Evolutionary conservation across 495 filamentous ascomycete species (phyloP).

Genomic region (Hypoxylon cercidicola): DNA sequence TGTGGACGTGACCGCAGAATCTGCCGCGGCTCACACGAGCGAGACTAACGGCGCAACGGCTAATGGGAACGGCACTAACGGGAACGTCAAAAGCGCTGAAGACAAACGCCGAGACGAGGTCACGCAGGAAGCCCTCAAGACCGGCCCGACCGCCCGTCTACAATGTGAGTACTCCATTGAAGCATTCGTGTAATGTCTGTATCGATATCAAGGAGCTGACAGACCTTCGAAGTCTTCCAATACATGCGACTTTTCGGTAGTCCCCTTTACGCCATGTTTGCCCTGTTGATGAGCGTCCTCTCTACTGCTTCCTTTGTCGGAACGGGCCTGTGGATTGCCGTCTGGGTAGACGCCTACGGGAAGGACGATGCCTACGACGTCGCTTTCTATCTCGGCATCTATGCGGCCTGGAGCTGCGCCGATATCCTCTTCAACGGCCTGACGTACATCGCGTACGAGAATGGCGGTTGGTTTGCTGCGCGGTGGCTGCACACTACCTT

Average conservation of each 20-base stretch:
- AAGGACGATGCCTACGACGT: slow-evolving; percentile 46
- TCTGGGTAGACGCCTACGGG: slow-evolving; percentile 64
- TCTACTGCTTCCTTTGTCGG: slow-evolving; percentile 44
- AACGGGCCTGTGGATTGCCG: slow-evolving; percentile 53
- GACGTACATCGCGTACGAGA: slow-evolving; percentile 49
- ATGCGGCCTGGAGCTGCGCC: slow-evolving; percentile 46
- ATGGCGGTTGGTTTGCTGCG: slow-evolving; percentile 58
- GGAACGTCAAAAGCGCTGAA: slow-evolving; percentile 30
- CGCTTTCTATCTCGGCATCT: slow-evolving; percentile 53
- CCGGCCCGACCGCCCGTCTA: slow-evolving; percentile 46
- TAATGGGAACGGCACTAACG: slow-evolving; percentile 33
- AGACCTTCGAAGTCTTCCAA: slow-evolving; percentile 42
- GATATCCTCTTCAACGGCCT: slow-evolving; percentile 47
- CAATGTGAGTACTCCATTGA: slow-evolving; percentile 40
- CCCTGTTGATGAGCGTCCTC: slow-evolving; percentile 45
- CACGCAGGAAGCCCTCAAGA: slow-evolving; percentile 46
- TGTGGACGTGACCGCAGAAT: slow-evolving; percentile 37
- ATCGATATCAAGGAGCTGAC: slow-evolving; percentile 17
- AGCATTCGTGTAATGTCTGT: not conserved
- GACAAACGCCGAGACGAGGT: slow-evolving; percentile 46
- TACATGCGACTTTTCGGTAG: slow-evolving; percentile 54
- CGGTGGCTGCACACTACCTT: slow-evolving; percentile 57
- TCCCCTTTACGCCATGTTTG: slow-evolving; percentile 43
- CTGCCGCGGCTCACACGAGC: slow-evolving; percentile 20
- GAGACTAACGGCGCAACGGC: slow-evolving; percentile 20